Conservation (phyloP, 2,329 filamentous ascomycete genomes). For the Fonsecaea pedrosoi region DNA sequence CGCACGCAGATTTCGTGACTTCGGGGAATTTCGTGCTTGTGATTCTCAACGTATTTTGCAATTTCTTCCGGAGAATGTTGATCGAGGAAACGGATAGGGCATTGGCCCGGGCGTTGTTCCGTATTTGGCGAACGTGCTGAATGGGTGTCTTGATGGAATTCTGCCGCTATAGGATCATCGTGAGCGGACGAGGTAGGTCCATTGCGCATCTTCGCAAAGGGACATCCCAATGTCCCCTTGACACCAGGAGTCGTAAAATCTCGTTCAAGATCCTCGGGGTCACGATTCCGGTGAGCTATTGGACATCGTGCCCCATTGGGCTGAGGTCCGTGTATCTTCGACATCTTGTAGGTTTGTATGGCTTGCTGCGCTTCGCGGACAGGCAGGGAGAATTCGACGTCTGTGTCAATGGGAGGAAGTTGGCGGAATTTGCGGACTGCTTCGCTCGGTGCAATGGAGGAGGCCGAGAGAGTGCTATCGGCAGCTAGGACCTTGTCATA, state of each 20-base stretch:
- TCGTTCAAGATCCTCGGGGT: slow-evolving; percentile 69
- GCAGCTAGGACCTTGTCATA: slow-evolving; percentile 46
- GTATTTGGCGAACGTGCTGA: slow-evolving; percentile 58
- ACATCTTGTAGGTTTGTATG: slow-evolving; percentile 28
- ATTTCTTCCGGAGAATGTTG: slow-evolving; percentile 93
- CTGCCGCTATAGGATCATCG: slow-evolving; percentile 59
- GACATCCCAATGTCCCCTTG: slow-evolving; percentile 79
- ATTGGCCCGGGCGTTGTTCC: slow-evolving; percentile 67
- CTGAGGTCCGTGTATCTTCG: slow-evolving; percentile 15
- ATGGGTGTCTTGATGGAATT: slow-evolving; percentile 52
- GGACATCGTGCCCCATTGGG: slow-evolving; percentile 30
- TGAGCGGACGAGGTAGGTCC: slow-evolving; percentile 49
- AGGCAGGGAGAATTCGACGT: slow-evolving; percentile 46
- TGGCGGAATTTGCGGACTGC: slow-evolving; percentile 25
- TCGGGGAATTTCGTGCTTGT: slow-evolving; percentile 92
- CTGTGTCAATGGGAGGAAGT: slow-evolving; percentile 55
- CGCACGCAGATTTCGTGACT: slow-evolving; percentile 93
- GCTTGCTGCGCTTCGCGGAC: slow-evolving; percentile 24
- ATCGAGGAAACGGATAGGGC: slow-evolving; percentile 90
- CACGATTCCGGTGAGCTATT: slow-evolving; percentile 36
- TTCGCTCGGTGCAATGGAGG: slow-evolving; percentile 25
- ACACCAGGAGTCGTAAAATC: slow-evolving; percentile 89
- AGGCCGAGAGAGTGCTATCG: slow-evolving; percentile 29
- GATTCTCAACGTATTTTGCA: slow-evolving; percentile 89
- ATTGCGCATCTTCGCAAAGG: slow-evolving; percentile 67